Evolutionary conservation across 225 moss, liverwort and hornwort species (phyloP), one percentile per base, ranked within the genome.

Genomic region (Pseudisothecium myosuroides): DNA sequence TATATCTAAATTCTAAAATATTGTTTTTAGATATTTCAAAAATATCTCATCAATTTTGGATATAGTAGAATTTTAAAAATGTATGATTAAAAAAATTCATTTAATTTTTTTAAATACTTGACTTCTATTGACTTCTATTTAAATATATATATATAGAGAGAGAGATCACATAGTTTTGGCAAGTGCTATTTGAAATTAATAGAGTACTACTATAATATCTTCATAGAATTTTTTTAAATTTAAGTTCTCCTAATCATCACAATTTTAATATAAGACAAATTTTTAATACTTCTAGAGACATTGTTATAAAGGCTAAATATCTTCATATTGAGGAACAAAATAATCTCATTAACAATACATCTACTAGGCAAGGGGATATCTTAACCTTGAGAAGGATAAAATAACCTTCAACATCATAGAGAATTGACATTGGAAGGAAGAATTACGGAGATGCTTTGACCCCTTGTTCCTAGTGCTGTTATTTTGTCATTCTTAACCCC

Each of bases 301-400:
- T 5, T 43, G 4, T 8, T 28, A 16, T 10, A 45, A 43, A 9
- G 26, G 14, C 1, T 16, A 1, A 72, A 43, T 8, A 10, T 43
- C 6, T 28, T 72, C 10, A 72, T 9, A 16, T 28, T 9, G 3
- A 43, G 4, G 9, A 10, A 45, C 1, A 72, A 43, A 71, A 24
- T 24, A 37, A 39, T 67, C 37, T 37, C 6, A 24, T 39, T 24
- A 14, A 43, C 14, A 41, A 2, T 43, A 27, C 27, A 43, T 72
- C 43, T 2, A 72, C 0, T 9, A 3, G 1, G 27, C 1, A 1
- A 72, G 5, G 14, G 9, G 1, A 43, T 16, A 27, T 19, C 7
- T 47, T 47, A 31, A 47, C 10, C 11, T 17, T 47, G 0, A 29
- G 10, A 74, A 18, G 11, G 74, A 49, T 31, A 18, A 49, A 29